Conservation (phyloP, 192 early-diverging fungal species). For the Entomortierella beljakovae region DNA sequence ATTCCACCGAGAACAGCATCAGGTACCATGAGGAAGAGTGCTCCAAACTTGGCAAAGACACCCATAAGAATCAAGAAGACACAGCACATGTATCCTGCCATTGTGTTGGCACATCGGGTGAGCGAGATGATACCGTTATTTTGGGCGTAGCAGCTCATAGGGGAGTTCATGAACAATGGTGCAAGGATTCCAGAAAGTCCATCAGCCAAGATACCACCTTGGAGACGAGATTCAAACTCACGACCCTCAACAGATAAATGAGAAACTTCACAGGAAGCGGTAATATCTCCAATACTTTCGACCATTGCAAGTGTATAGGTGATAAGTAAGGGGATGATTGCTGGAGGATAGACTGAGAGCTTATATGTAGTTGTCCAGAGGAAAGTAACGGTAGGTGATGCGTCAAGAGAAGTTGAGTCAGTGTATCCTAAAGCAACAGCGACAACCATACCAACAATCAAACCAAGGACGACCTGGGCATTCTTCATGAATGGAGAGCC, state of each 20-base stretch:
- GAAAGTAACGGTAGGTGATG: constrained; percentile 61
- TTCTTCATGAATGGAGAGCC: constrained; percentile 70
- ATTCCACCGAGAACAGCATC: constrained; percentile 64
- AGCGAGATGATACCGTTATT: constrained; percentile 70
- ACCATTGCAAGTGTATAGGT: constrained; percentile 55
- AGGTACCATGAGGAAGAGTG: constrained; percentile 58
- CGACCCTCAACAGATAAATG: constrained; percentile 61
- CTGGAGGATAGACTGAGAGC: constrained; percentile 57
- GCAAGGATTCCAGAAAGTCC: constrained; percentile 58
- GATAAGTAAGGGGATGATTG: constrained; percentile 62
- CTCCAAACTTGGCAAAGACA: constrained; percentile 64
- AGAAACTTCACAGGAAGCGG: constrained; percentile 66
- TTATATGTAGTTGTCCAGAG: constrained; percentile 65
- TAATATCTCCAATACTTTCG: constrained; percentile 64
- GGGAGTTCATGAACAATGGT: constrained; percentile 58
- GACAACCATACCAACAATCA: constrained; percentile 64
- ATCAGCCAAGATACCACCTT: constrained; percentile 65
- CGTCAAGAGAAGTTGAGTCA: constrained; percentile 48
- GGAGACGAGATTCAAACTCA: constrained; percentile 64
- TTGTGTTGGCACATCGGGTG: constrained; percentile 65
- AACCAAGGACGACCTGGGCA: constrained; percentile 60
- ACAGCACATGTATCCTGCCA: constrained; percentile 67
- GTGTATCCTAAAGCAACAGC: constrained; percentile 64
- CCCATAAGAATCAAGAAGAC: constrained; percentile 63
- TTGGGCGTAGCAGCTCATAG: constrained; percentile 67